Percentiles rank a stretch among this genome's conserved stretches.
Evolutionary conservation across 1,284 basidiomycete genomes (phyloP).

Genomic region (Ceratobasidium theobromae): DNA sequence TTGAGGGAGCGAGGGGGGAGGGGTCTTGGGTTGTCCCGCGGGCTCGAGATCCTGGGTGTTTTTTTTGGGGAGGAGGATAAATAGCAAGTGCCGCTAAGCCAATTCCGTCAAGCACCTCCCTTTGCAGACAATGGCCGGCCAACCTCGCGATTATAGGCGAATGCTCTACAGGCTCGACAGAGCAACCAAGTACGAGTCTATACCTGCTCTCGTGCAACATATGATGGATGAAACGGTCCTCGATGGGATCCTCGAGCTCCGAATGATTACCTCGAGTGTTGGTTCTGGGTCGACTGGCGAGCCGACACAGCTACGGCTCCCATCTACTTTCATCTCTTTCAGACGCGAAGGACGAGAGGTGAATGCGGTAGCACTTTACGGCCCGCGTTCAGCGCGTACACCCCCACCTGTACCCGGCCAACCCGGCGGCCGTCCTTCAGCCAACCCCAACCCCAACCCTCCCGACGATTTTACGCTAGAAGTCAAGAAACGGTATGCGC

Average conservation of each 20-base stretch:
- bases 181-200: conserved; percentile 16
- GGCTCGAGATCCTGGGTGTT: no score
- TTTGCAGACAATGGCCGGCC: background rate
- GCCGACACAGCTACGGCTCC: background rate
- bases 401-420: no score
- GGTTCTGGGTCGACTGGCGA: background rate
- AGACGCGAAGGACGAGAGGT: conserved; percentile 3
- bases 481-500: conserved; percentile 17
- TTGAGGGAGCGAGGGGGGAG: no score
- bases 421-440: background rate
- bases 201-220: conserved; percentile 21
- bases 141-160: conserved; percentile 10
- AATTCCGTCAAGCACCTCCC: background rate
- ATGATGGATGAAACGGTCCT: conserved; percentile 24
- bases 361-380: conserved; percentile 16
- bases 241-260: conserved; percentile 6
- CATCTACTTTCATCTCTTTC: conserved; percentile 16
- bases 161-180: conserved; percentile 14
- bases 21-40: no score
- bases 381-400: background rate
- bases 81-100: no score
- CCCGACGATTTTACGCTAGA: conserved; percentile 5
- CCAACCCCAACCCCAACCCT: background rate
- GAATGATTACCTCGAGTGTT: background rate
- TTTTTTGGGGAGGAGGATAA: no score